Evolutionary conservation across 2,329 filamentous ascomycete species (phyloP), one percentile per base, ranked within the genome.

Genomic region (Tolypocladium ovalisporum): DNA sequence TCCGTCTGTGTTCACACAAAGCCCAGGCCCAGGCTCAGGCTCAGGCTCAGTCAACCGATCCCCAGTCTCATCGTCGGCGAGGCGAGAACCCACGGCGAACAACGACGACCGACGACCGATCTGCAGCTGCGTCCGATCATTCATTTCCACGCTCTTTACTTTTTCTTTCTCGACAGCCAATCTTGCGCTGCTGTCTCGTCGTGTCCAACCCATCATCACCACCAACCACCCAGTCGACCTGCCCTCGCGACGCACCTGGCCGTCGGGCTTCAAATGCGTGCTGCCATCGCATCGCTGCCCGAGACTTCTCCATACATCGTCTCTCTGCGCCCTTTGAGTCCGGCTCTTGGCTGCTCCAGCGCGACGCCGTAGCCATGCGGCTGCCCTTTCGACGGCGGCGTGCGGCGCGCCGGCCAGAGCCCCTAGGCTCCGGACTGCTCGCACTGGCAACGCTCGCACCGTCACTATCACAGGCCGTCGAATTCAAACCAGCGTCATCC

Each of bases 401-500:
- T 63, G 71, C 71, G 66, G 68, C 71, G 68, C 73, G 72, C 67
- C 68, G 70, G 61, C 67, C 65, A 55, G 66, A 66, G 57, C 64
- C 59, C n/a, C 58, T 66, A 52, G 59, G 58, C 44, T 60, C 63
- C 47, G 60, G 69, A 64, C 62, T 79, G 61, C 62, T 78, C 57
- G 68, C 72, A 54, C 61, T 81, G 59, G 64, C 72, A 64, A 69
- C 71, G 54, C 58, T 78, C 64, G 71, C 75, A 24, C 66, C 72
- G 37, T 73, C 73, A 12, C 59, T 79, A 52, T 72, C 77, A 51
- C 67, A 72, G 29, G 82, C 82, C 42, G 72, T 85, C 60, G 79
- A 75, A 35, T 87, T 89, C 70, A 81, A 76, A 52, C 71, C 82
- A 17, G 79, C 84, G 42, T 84, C 89, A 3, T 76, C 83, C 17